A percentile compares a stretch with the other conserved stretches of the same genome.
Conservation (phyloP, 1,139 yeast genomes). For the Hyphopichia buzzinii region DNA sequence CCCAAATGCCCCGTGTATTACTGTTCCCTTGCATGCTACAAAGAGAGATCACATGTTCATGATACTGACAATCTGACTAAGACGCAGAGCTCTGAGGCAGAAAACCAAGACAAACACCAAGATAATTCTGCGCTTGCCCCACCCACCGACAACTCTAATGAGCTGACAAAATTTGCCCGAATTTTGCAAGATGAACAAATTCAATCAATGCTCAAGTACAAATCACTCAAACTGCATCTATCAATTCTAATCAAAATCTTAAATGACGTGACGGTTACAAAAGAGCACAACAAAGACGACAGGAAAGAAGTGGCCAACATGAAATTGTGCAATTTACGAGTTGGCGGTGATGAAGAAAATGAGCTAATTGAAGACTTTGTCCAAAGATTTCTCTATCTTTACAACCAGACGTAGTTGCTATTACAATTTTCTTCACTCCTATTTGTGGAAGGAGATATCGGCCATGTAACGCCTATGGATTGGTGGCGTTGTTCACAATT, state of each 20-base stretch:
- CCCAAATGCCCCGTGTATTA: conserved; percentile 49
- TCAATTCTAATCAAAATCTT: conserved; percentile 45
- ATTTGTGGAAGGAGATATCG: no score
- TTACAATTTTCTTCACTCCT: no score
- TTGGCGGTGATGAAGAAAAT: conserved; percentile 64
- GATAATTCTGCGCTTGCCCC: background rate
- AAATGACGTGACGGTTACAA: conserved; percentile 43
- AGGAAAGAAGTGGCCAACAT: conserved; percentile 57
- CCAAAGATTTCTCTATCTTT: conserved; percentile 15
- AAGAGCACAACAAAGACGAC: conserved; percentile 46
- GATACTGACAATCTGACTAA: conserved; percentile 11
- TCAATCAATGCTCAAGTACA: conserved; percentile 40
- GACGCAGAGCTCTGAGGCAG: conserved; percentile 1
- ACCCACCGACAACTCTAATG: background rate
- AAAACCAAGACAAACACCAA: background rate
- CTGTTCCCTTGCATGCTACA: conserved; percentile 62
- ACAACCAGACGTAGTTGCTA: background rate
- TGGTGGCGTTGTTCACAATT: no score
- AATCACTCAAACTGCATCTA: conserved; percentile 54
- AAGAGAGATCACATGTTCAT: conserved; percentile 43
- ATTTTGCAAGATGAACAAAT: conserved; percentile 37
- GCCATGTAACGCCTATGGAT: no score
- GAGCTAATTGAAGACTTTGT: conserved; percentile 63
- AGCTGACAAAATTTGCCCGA: conserved; percentile 11
- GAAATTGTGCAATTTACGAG: conserved; percentile 57